Base-by-base conservation (phyloP, 140 eudicot genomes). In the Senecio squalidus region DNA sequence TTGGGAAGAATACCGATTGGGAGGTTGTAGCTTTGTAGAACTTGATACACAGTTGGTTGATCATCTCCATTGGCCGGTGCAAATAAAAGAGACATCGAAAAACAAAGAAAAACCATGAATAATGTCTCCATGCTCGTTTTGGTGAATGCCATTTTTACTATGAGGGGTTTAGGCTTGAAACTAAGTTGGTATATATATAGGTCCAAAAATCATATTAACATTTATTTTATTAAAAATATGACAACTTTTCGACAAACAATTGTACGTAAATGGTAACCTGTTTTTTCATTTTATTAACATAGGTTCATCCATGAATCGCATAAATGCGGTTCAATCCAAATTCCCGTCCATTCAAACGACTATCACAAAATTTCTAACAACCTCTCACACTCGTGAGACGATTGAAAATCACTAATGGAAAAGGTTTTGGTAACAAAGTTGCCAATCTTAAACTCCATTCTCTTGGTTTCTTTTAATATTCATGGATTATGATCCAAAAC, bases 21-120 rank as follows among this genome's bases (percentile, higher is more conserved):
- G 29, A 21, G 17, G 55, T 48, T 48, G 30, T 22, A 48, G 30
- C 55, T 48, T 48, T 48, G 30, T 48, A 48, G 55, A 23, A 22
- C 72, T n/a, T 72, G 64, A 36, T 77, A 66, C 9, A 64, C 78
- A 7, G 76, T 43, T 4, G 43, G 69, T 20, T 23, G 45, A 58
- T 3, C 23, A 40, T 36, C 30, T 9, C 30, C 22, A 4, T 16
- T 8, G 3, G 29, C 57, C 2, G 47, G 48, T 48, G 58, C n/a
- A 20, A 30, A 31, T 30, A 62, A 28, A 29, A 62, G 14, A 22
- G 30, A 58, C 6, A 38, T 4, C 6, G 50, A 58, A 0, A 56
- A 31, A 14, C 15, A 4, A 10, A 56, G 17, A 34, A 56, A 28
- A 51, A 26, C 20, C 58, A 27, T 16, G 8, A 0, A 6, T 14